Percentiles rank a stretch among this genome's conserved stretches.
phyloP scores from a whole-genome alignment of 1,139 yeast species.

The Blastobotrys illinoisensis region DNA sequence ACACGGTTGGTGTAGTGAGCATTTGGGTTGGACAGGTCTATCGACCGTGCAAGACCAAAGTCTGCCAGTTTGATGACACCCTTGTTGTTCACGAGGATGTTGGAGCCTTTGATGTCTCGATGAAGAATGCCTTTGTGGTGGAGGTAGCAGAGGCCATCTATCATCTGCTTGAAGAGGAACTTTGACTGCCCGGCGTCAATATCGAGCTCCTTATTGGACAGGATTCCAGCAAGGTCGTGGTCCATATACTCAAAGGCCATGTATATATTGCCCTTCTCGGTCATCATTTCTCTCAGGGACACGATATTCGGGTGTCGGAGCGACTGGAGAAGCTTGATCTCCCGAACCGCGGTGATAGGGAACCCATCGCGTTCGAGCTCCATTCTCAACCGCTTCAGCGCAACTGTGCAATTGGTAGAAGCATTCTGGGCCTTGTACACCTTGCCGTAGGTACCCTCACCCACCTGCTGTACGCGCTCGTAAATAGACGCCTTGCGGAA shows the following conservation, averaged over 20 bases:
- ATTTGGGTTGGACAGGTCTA: conserved; percentile 26
- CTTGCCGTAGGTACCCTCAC: conserved; percentile 81
- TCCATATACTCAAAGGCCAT: conserved; percentile 94
- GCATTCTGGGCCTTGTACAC: conserved; percentile 71
- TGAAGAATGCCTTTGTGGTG: conserved; percentile 79
- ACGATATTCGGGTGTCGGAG: conserved; percentile 79
- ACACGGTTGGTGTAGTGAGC: conserved; percentile 79
- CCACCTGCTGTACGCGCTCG: conserved; percentile 50
- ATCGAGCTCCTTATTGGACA: conserved; percentile 66
- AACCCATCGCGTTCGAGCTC: conserved; percentile 91
- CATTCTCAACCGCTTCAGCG: conserved; percentile 74
- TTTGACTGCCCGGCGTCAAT: conserved; percentile 68
- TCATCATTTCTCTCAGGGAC: conserved; percentile 83
- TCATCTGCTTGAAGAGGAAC: conserved; percentile 66
- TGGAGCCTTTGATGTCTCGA: conserved; percentile 92
- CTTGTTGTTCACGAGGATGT: conserved; percentile 63
- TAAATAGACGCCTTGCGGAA: conserved; percentile 27
- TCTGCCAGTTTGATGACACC: conserved; percentile 86
- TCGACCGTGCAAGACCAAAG: conserved; percentile 79
- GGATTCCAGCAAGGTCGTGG: conserved; percentile 84
- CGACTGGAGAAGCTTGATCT: conserved; percentile 81
- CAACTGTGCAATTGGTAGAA: conserved; percentile 68
- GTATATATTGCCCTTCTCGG: conserved; percentile 67
- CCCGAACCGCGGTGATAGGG: conserved; percentile 93
- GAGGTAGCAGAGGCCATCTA: conserved; percentile 75